Evolutionary conservation across 768 basidiomycete genomes (phyloP).

Genomic region (Epithele typhae): DNA sequence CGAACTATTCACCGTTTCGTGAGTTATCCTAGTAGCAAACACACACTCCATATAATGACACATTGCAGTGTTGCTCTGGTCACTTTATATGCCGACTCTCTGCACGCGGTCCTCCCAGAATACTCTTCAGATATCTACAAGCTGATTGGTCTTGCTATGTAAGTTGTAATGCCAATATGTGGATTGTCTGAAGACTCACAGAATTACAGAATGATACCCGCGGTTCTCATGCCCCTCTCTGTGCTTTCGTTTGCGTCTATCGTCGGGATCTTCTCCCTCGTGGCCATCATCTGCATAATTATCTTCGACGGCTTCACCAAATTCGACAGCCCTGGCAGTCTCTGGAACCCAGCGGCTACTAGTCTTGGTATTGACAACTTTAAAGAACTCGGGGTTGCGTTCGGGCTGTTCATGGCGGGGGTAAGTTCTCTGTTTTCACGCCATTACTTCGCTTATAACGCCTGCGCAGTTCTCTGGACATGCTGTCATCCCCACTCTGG

Average conservation of each 20-base stretch:
- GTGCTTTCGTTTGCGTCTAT: constrained; percentile 87
- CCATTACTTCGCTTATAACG: too few species aligned
- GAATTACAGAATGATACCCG: constrained; percentile 65
- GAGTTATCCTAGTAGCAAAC: too few species aligned
- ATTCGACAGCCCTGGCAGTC: constrained; percentile 68
- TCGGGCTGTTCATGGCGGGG: constrained; percentile 91
- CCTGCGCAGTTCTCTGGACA: constrained; percentile 77
- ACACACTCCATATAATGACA: neutral
- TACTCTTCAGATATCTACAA: constrained; percentile 75
- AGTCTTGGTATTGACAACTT: constrained; percentile 47
- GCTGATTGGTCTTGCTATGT: constrained; percentile 68
- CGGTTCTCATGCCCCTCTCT: constrained; percentile 80
- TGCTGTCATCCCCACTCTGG: constrained; percentile 86
- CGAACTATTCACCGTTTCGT: constrained; percentile 84
- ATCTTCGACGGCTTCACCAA: constrained; percentile 81
- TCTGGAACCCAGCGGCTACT: constrained; percentile 74
- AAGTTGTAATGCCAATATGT: constrained; percentile 24
- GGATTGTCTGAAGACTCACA: neutral
- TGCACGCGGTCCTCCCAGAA: constrained; percentile 66
- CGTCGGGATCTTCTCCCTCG: constrained; percentile 74
- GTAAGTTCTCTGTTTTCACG: constrained; percentile 32
- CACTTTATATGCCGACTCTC: constrained; percentile 83
- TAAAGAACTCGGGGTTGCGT: constrained; percentile 67
- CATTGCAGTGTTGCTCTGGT: constrained; percentile 74
- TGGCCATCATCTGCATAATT: constrained; percentile 72